Evolutionary conservation across 495 filamentous ascomycete species (phyloP), one percentile per base, ranked within the genome.

Genomic region (Penicillium coffeae): DNA sequence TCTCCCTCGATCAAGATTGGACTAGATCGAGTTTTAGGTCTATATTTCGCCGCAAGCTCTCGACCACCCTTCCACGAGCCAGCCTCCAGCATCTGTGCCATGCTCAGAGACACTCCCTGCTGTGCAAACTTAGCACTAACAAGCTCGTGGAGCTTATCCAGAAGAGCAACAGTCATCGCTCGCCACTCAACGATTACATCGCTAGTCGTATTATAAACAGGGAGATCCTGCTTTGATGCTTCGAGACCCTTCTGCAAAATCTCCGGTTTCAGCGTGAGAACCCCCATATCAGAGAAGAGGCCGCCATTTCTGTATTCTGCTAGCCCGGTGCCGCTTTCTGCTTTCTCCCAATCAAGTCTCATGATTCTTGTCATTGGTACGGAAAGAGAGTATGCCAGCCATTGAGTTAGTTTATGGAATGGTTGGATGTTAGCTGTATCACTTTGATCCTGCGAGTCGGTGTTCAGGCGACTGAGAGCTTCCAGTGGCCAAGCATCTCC

Each of bases 381-480:
- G 80, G 90, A 89, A 21, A 95, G 71, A 15, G 89, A 94, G 67
- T 94, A 95, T 5, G 85, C 83, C 44, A 92, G 83, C 89, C 89
- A 94, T 55, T 94, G 89, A 0, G 89, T 91, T 21, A 92, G 80
- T 59, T 94, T 94, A 71, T 94, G 89, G 78, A 95, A 94, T 1
- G 69, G 69, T 30, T 69, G 65, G 25, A 72, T 72, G 8, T 56
- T 54, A 3, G 19, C 54, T 22, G 40, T 50, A 38, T 52, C 45
- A 40, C 40, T 46, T 46, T 19, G 43, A 47, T 18, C 44, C 35
- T 30, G 20, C 25, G 21, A 36, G 7, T 33, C 44, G 7, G 35
- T 6, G 21, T 45, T 39, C 8, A 50, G 22, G 12, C 59, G 51
- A 0, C 48, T 42, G 3, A 74, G 59, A 1, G 52, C 53, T 10